Conservation (phyloP, 2,329 filamentous ascomycete genomes). For the Plectosphaerella sp. region DNA sequence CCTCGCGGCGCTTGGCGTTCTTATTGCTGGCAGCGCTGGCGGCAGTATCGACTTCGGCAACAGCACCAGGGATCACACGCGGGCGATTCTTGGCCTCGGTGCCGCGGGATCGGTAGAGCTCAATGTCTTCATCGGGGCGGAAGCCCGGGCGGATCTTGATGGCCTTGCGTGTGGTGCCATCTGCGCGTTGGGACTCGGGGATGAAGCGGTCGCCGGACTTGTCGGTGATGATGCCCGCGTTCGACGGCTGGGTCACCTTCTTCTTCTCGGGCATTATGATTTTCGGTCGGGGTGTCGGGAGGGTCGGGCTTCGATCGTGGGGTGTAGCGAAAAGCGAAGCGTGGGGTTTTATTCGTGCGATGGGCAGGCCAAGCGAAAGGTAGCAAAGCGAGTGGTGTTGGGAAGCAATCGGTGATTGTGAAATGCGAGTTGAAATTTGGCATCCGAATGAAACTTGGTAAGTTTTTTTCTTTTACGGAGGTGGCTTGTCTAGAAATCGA, state of each 20-base stretch:
- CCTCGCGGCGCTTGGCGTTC: slow-evolving; percentile 73
- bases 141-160: slow-evolving; percentile 94
- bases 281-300: neutral
- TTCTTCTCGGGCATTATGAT: neutral
- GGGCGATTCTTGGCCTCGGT: slow-evolving; percentile 69
- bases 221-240: slow-evolving; percentile 74
- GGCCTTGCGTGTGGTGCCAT: slow-evolving; percentile 88
- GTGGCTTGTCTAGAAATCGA: too few relatives aligned
- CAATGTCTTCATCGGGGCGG: slow-evolving; percentile 89
- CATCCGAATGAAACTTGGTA: too few relatives aligned
- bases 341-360: too few relatives aligned
- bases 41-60: slow-evolving; percentile 40
- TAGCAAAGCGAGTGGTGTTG: too few relatives aligned
- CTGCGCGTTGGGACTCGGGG: slow-evolving; percentile 77
- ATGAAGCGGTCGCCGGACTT: slow-evolving; percentile 79
- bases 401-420: too few relatives aligned
- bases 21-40: slow-evolving; percentile 62
- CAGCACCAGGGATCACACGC: slow-evolving; percentile 68
- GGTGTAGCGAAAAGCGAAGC: neutral
- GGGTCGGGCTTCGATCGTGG: neutral
- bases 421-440: too few relatives aligned
- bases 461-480: too few relatives aligned
- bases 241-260: slow-evolving; percentile 37
- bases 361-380: too few relatives aligned
- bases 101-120: slow-evolving; percentile 90